Evolutionary conservation across 495 filamentous ascomycete genomes (phyloP), one percentile per base, ranked within the genome.

Genomic region (Talaromyces adpressus): DNA sequence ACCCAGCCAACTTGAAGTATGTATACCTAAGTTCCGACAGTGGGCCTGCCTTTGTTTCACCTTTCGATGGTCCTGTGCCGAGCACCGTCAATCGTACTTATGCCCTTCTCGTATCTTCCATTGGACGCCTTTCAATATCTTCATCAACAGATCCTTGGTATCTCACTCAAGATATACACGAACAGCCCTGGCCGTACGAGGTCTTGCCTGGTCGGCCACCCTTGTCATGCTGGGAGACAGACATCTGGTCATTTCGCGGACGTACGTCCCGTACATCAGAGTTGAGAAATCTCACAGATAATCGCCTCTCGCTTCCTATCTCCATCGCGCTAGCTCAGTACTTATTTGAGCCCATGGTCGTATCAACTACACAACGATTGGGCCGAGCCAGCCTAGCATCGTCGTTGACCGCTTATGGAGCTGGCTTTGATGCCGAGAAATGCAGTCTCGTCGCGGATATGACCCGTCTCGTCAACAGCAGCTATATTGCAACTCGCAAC

Each of bases 201-300:
- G 71, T 75, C 16, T 4, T 32, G 4, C 39, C 54, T 18, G 57
- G 47, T 16, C 67, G 74, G 7, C 74, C 74, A 7, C 67, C 62
- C 1, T 68, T 77, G 3, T 72, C 68, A 4, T 77, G 74, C 47
- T 75, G 73, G 73, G 61, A 77, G 53, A 66, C 67, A n/a, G 67
- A 71, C 41, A 61, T 66, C 1, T 75, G 73, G 73, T 66, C 64
- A 16, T 72, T 73, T 47, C 22, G 64, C 49, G 66, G 64, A 39
- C 47, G 41, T 1, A 68, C 11, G 58, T 70, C 7, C 66, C 65
- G 18, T 65, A 64, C 20, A 63, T 71, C 5, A 59, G 56, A 20
- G 59, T 71, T 14, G 64, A 22, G 20, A 18, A 49, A 47, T 12
- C 18, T 61, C 30, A 61, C 59, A 4, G n/a, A 45, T 11, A 27